A percentile compares a stretch with the other conserved stretches of the same genome.
These are phyloP conservation scores for Auriscalpium microsporum DNA, from an alignment of 768 basidiomycete species.

Conservation along the genomic window DNA sequence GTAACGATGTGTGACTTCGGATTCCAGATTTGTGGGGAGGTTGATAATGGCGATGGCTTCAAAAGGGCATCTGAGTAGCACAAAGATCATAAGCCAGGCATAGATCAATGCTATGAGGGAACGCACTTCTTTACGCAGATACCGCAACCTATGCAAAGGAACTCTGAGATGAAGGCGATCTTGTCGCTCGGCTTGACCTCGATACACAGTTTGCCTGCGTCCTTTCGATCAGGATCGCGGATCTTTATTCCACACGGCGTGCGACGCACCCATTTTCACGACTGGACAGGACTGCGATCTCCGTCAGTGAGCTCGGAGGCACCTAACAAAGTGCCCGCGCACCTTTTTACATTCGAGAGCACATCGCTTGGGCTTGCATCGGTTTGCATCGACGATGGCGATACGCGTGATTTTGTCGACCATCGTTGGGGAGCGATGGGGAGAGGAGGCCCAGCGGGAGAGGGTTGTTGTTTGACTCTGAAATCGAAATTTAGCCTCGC, in stretches of 20 bases:
- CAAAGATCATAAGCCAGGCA: neutral
- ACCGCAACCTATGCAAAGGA: slow-evolving; percentile 98
- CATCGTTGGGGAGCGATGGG: slow-evolving; percentile 33
- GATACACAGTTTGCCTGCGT: slow-evolving; percentile 89
- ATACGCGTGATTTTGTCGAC: slow-evolving; percentile 97
- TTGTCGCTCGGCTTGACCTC: slow-evolving; percentile 95
- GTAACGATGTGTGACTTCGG: slow-evolving; percentile 96
- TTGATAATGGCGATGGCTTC: slow-evolving; percentile 99
- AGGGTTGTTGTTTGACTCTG: neutral
- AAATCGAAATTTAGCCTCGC: neutral
- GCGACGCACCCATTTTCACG: slow-evolving; percentile 82
- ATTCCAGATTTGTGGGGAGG: slow-evolving; percentile 92
- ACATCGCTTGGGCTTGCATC: slow-evolving; percentile 94
- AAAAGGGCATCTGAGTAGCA: slow-evolving; percentile 76
- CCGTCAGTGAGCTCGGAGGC: slow-evolving; percentile 5
- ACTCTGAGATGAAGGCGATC: slow-evolving; percentile 98
- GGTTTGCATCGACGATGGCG: slow-evolving; percentile 86
- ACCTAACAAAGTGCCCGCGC: slow-evolving; percentile 11
- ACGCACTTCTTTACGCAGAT: slow-evolving; percentile 98
- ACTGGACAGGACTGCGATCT: slow-evolving; percentile 79
- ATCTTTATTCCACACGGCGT: neutral
- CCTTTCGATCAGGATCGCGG: slow-evolving; percentile 1
- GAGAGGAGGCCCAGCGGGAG: neutral
- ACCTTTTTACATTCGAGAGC: slow-evolving; percentile 99
- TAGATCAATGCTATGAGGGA: neutral